Conservation (phyloP, 768 basidiomycete genomes). For the Hericium rajendrae region DNA sequence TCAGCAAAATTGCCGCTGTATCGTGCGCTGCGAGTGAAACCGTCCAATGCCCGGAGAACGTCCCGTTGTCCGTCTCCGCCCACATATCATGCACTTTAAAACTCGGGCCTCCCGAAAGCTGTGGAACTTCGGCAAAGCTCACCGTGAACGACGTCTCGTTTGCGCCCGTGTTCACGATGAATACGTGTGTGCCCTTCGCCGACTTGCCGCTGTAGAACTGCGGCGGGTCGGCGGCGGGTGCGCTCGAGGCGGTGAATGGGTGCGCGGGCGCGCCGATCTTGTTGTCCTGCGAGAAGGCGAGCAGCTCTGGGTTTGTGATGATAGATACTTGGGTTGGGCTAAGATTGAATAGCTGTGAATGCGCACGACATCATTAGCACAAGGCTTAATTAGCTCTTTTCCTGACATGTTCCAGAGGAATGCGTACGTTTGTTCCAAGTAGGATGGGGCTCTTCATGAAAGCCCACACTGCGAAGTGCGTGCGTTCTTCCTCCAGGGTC, state of each 20-base stretch:
- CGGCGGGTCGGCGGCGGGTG: conserved; percentile 34
- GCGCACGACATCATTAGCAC: neutral
- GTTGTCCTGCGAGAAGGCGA: conserved; percentile 46
- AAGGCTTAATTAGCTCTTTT: neutral
- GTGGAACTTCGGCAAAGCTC: conserved; percentile 36
- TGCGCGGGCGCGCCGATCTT: conserved; percentile 35
- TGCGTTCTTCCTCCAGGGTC: conserved; percentile 39
- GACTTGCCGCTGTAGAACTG: conserved; percentile 45
- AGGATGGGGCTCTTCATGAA: conserved; percentile 50
- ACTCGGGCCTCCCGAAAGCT: conserved; percentile 19
- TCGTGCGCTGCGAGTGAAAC: conserved; percentile 39
- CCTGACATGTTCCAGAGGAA: neutral
- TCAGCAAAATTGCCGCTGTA: conserved; percentile 41
- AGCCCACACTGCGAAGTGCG: conserved; percentile 52
- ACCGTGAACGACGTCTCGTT: conserved; percentile 34
- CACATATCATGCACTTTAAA: conserved; percentile 46
- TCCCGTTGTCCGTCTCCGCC: conserved; percentile 35
- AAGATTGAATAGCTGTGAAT: conserved; percentile 30
- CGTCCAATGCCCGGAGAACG: conserved; percentile 28
- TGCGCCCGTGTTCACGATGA: conserved; percentile 40
- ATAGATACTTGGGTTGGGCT: conserved; percentile 34
- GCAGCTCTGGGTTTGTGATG: conserved; percentile 40
- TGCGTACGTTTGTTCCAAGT: conserved; percentile 28
- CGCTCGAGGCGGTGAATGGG: conserved; percentile 35
- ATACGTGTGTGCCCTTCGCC: conserved; percentile 41